Evolutionary conservation across 1,139 yeast species (phyloP).

Genomic region (Saccharomyces hybrid): DNA sequence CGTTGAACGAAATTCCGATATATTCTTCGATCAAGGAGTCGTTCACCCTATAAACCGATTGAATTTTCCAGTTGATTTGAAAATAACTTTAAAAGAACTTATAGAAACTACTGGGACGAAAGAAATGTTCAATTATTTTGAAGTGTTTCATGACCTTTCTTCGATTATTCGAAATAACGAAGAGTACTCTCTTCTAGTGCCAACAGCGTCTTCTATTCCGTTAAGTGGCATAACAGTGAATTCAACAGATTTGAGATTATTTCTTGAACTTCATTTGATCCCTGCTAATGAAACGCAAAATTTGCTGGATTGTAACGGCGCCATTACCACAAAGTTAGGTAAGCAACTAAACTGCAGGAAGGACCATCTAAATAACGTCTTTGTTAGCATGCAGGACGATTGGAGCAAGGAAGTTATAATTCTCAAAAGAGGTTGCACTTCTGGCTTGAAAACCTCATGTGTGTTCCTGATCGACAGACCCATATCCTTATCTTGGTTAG

Average conservation of each 20-base stretch:
- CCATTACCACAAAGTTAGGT: slow-evolving; percentile 39
- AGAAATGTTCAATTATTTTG: slow-evolving; percentile 45
- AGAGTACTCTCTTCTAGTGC: slow-evolving; percentile 63
- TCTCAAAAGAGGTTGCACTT: slow-evolving; percentile 61
- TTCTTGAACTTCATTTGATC: slow-evolving; percentile 63
- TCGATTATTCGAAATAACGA: slow-evolving; percentile 15
- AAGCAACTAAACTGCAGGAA: slow-evolving; percentile 40
- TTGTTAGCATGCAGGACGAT: slow-evolving; percentile 35
- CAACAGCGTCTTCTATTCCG: slow-evolving; percentile 51
- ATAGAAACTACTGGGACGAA: slow-evolving; percentile 43
- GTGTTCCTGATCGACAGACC: slow-evolving; percentile 69
- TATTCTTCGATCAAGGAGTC: slow-evolving; percentile 78
- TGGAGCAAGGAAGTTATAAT: slow-evolving; percentile 60
- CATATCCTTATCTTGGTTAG: slow-evolving; percentile 56
- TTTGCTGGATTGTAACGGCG: slow-evolving; percentile 39
- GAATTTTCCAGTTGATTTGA: slow-evolving; percentile 49
- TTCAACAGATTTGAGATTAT: slow-evolving; percentile 40
- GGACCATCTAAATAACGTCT: slow-evolving; percentile 33
- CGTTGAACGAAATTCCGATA: slow-evolving; percentile 47
- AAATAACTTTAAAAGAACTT: slow-evolving; percentile 51
- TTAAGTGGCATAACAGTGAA: slow-evolving; percentile 28
- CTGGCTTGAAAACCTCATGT: slow-evolving; percentile 42
- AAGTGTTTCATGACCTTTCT: slow-evolving; percentile 22
- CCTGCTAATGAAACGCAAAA: slow-evolving; percentile 44
- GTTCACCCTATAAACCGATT: slow-evolving; percentile 61